Base-by-base conservation (phyloP, 1,139 yeast species). In the Hemisphaericaspora lyxosophila region DNA sequence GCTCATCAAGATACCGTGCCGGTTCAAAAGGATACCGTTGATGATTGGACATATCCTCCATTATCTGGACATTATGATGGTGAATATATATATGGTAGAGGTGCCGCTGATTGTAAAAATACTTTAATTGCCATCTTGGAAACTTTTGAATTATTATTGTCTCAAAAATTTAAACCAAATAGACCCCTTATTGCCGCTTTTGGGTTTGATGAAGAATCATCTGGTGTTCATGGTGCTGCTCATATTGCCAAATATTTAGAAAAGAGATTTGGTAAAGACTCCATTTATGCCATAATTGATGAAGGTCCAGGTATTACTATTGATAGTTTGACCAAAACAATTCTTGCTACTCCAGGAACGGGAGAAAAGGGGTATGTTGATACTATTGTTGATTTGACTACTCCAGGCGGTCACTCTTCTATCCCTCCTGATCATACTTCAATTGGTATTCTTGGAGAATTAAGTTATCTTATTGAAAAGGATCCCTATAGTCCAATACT, bases 1-100 rank as follows among this genome's bases (percentile, higher is more conserved):
- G 89, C 92, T 3, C 96, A 87, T 58, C 87, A 81, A 55, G 95
- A 86, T 54, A 86, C 83, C 4, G 95, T 87, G 11, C 95, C 95
- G 0, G 85, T 85, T n/a, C 81, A 80, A 50, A 57, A 62, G 20
- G 80, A 68, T 16, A 75, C 87, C 11, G 55, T 73, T 31, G 67
- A 57, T 26, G 66, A 72, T 35, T 86, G 95, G 95, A 70, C 66
- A 3, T 72, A 78, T 50, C 82, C 82, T 8, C 95, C 95, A 18
- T 85, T 78, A 45, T 70, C 72, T 7, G 95, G 85, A 3, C 70
- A 73, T 51, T 85, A 66, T 51, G 95, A 85, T 50, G 85, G 85
- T 4, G 42, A 50, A 12, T 57, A 33, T 32, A 50, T 70, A 12
- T 68, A 55, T 40, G 76, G 76, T 5, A 58, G 75, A 43, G 75